These are phyloP conservation scores for Cryptosporidium sp. DNA, from an alignment of 169 alveolate species.

Conservation along the genomic window DNA sequence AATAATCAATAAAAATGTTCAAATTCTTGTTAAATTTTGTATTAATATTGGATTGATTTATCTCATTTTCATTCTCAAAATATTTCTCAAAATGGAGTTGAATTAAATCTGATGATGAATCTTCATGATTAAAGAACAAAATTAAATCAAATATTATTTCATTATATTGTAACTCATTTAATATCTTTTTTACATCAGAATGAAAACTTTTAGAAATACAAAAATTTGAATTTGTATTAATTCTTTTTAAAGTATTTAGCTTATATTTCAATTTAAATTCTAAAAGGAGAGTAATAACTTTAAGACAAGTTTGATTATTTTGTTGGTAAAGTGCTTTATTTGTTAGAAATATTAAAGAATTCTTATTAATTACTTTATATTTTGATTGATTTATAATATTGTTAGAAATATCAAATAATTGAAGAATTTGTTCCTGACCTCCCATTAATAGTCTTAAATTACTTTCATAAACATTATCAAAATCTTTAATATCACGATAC, in stretches of 20 bases:
- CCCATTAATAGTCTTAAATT: conserved; percentile 33
- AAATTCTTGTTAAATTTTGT: not conserved
- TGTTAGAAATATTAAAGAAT: conserved; percentile 30
- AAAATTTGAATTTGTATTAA: too few relatives aligned
- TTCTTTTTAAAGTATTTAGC: too few relatives aligned
- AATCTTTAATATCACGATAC: conserved; percentile 38
- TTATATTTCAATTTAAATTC: not conserved
- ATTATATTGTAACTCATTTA: not conserved
- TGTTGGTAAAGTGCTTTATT: conserved; percentile 47
- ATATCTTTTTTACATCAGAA: not conserved
- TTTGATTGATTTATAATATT: not conserved
- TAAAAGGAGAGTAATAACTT: conserved; percentile 1
- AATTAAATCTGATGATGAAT: conserved; percentile 15
- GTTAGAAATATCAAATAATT: conserved; percentile 5
- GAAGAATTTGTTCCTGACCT: conserved; percentile 64
- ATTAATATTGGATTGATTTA: not conserved
- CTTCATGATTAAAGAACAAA: conserved; percentile 12
- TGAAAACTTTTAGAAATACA: too few relatives aligned
- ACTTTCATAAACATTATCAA: not conserved
- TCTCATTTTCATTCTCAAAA: not conserved
- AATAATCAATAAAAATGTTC: not conserved
- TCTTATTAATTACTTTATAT: not conserved
- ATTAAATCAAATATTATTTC: not conserved
- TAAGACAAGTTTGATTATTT: conserved; percentile 6
- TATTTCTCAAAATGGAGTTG: not conserved